Base-by-base conservation (phyloP, 805 yeast genomes). In the Isabelozyma pseudorhagii region DNA sequence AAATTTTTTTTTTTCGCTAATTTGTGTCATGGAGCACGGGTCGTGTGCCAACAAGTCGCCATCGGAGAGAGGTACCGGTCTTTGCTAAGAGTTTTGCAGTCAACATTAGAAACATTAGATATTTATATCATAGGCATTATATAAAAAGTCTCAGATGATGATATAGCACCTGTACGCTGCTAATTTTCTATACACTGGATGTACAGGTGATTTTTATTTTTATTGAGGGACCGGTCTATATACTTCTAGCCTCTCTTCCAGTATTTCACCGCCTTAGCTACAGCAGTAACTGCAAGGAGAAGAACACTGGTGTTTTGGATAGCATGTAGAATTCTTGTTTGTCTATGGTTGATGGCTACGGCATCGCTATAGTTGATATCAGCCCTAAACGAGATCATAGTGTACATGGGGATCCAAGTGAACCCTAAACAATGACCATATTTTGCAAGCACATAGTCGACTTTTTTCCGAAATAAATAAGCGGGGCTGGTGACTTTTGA, bases 321-420 rank as follows among this genome's bases (percentile, higher is more conserved):
- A 18, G 55, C 49, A 28, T 62, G 64, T 45, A 90, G 62, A 3
- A 88, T 75, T 10, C 52, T 60, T 36, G 72, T 73, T 66, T 90
- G 97, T 46, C 80, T 71, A 40, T 67, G 62, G 45, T 82, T 82
- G 36, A 76, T 73, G 8, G 64, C 63, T 10, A 88, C 74, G 1
- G 96, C 96, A 46, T 75, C 73, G 1, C 90, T 79, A 61, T 92
- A 92, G 8, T 87, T 74, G 34, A 91, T 85, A 62, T 92, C 97
- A 6, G 85, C 82, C 53, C 96, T 75, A 71, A 92, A 92, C 1
- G 96, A 86, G 3, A 92, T 89, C 97, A 92, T 91, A 8, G 96
- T 84, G 66, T 92, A 92, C 58, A 92, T 71, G 1, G 97, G 97
- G 31, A 90, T 68, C 96, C 97, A 89, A 38, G 63, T 67, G 49